Conservation (phyloP, 352 stramenopile genomes). For the Phytophthora cajani region DNA sequence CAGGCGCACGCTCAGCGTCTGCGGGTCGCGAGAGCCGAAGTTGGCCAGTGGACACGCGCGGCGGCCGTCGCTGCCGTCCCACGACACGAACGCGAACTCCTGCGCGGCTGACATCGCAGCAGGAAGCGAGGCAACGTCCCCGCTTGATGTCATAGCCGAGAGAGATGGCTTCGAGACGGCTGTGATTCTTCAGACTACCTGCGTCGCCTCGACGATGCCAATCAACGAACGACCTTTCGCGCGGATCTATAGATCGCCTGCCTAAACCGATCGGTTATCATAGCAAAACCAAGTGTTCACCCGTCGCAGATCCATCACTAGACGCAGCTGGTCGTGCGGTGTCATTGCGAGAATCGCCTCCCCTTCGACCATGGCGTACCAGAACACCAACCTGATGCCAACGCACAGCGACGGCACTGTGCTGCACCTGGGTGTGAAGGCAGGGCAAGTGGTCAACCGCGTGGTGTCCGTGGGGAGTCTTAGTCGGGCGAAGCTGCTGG, state of each 20-base stretch:
- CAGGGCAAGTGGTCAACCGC: slow-evolving; percentile 54
- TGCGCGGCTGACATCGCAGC: slow-evolving; percentile 22
- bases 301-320: slow-evolving; percentile 3
- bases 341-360: not conserved
- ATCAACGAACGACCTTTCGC: slow-evolving; percentile 55
- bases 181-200: not conserved
- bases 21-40: slow-evolving; percentile 53
- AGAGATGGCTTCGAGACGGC: not conserved
- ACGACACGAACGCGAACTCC: slow-evolving; percentile 63
- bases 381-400: slow-evolving; percentile 56
- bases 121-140: slow-evolving; percentile 7
- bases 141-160: slow-evolving; percentile 1
- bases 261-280: slow-evolving; percentile 22
- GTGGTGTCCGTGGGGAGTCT: slow-evolving; percentile 58
- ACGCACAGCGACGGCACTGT: slow-evolving; percentile 49
- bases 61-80: slow-evolving; percentile 49
- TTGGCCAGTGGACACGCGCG: slow-evolving; percentile 63
- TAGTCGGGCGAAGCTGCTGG: slow-evolving; percentile 40
- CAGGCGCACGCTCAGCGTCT: slow-evolving; percentile 38
- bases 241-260: slow-evolving; percentile 29
- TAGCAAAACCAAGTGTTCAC: not conserved
- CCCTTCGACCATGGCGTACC: slow-evolving; percentile 37
- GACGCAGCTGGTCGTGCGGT: not conserved
- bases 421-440: slow-evolving; percentile 52
- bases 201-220: slow-evolving; percentile 5